Evolutionary conservation across 768 basidiomycete species (phyloP), one percentile per base, ranked within the genome.

Genomic region (Amanita rubescens): DNA sequence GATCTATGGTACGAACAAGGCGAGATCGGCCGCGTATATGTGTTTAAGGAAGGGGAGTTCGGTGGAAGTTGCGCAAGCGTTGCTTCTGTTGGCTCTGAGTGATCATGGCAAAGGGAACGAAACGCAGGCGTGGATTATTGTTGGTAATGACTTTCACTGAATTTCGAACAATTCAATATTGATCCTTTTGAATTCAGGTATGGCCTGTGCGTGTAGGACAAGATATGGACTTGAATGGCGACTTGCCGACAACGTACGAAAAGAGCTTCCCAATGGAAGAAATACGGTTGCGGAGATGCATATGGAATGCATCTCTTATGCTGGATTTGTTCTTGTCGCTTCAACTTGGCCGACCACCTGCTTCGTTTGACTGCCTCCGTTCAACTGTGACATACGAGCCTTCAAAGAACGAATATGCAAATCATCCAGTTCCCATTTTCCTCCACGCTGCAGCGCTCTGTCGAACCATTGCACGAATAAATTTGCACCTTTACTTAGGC

Each of bases 81-180:
- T 64, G 8, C 48, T 67, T 5, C 54, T 67, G 49, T 49, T 65
- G 3, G 63, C 58, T 10, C 47, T 67, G 39, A 59, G 62, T 3
- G 66, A 67, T 34, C 60, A 63, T 49, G 66, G 66, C 7, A 58
- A 61, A 39, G 66, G 64, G 19, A 59, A 59, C n/a, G 64, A 65
- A 33, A 61, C 54, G 15, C 58, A 62, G 49, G 66, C 66, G 10
- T 67, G 64, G 66, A 44, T 64, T n/a, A 54, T 62, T 1, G 49
- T 63, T 34, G 66, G 66, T 51, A 53, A 55, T 27, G 53, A 27
- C 47, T 17, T 47, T 38, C n/a, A n/a, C n/a, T n/a, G n/a, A n/a
- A n/a, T 7, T 41, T 41, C 12, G 5, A 5, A 6, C 30, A 24
- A 37, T 3, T 32, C 20, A 12, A 20, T 51, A 50, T 37, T 35